Evolutionary conservation across 2,329 filamentous ascomycete species (phyloP), one percentile per base, ranked within the genome.

Genomic region (Trichoderma lentiforme): DNA sequence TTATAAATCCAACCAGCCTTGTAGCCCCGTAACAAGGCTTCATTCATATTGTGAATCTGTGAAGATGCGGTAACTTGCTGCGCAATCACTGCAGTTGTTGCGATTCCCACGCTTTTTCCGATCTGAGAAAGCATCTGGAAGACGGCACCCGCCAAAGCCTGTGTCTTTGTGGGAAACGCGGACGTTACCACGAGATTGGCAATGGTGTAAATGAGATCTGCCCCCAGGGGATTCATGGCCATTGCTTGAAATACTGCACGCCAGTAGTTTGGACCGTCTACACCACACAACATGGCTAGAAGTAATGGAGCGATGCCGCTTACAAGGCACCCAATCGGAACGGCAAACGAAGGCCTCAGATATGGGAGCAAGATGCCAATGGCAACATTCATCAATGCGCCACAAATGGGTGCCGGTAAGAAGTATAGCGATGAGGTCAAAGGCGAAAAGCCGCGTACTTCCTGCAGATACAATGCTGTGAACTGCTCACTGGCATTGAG

Each of bases 21-120:
- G 53, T 43, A 68, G 6, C 53, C 53, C 11, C 43, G 32, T 18
- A 68, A 32, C 6, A 60, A 6, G 26, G 51, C 53, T 34, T 43
- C 32, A 15, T 60, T 68, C 4, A 24, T 15, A 60, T 60, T 34
- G 7, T 28, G 2, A 8, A 32, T 4, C 1, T 60, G 26, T 18
- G 24, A 58, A 9, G 21, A 43, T 7, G 51, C 28, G 2, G 51
- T 57, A 9, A 58, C n/a, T 9, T 58, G 34, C 8, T 43, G 32
- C 11, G 69, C 60, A 26, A 79, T 67, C 26, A 68, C 43, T 60
- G 62, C 51, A 1, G 53, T 58, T 15, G 51, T 43, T 7, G 70
- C 70, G 1, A 67, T 57, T 1, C 70, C 70, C 14, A 71, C 21
- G n/a, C 32, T 60, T 7, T 60, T 68, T n/a, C 62, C 70, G 14